Evolutionary conservation across 140 eudicot species (phyloP).

Genomic region (Ambrosia hybrid): DNA sequence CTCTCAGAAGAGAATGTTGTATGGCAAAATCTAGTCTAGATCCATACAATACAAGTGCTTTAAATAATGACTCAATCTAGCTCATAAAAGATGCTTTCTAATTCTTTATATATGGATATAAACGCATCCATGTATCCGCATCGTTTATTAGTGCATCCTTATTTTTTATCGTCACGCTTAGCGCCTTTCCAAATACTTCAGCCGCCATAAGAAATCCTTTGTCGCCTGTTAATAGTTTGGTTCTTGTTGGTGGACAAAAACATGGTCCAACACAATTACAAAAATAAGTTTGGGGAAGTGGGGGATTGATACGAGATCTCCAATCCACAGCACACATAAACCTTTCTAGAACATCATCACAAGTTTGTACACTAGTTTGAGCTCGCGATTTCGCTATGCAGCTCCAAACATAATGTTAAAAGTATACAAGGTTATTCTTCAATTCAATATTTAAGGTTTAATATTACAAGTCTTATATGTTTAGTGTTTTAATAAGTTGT

Average conservation of each 20-base stretch:
- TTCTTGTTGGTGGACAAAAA: neutral
- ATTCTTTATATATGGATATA: constrained; percentile 21
- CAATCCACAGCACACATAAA: constrained; percentile 39
- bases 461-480: too few relatives aligned
- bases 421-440: too few relatives aligned
- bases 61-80: neutral
- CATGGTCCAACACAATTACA: constrained; percentile 42
- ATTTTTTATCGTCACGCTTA: neutral
- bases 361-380: neutral
- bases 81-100: constrained; percentile 1
- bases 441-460: too few relatives aligned
- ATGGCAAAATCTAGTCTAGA: too few relatives aligned
- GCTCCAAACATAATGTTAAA: constrained; percentile 52
- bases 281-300: constrained; percentile 43
- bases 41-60: neutral
- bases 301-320: constrained; percentile 46
- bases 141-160: neutral
- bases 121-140: constrained; percentile 19
- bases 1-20: too few relatives aligned
- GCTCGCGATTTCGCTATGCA: constrained; percentile 38
- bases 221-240: neutral
- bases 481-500: too few relatives aligned
- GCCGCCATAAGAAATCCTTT: constrained; percentile 6
- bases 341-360: constrained; percentile 33
- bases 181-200: neutral